Evolutionary conservation across 805 yeast species (phyloP).

Genomic region (Lipomyces sp.): DNA sequence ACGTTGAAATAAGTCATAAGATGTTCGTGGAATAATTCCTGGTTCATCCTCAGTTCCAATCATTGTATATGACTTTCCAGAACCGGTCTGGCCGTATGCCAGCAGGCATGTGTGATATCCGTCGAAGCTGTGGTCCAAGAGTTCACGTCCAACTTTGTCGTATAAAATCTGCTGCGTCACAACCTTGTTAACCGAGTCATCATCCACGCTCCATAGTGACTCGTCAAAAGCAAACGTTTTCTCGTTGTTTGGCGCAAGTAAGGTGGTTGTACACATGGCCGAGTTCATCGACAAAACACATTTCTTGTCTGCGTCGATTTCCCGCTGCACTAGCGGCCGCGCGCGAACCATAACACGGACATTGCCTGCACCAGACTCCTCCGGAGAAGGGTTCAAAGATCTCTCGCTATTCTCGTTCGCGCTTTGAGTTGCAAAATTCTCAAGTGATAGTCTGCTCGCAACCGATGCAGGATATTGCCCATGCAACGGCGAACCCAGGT

Average conservation of each 20-base stretch:
- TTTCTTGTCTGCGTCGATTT: constrained; percentile 10
- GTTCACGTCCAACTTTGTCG: constrained; percentile 47
- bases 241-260: constrained; percentile 20
- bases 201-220: constrained; percentile 48
- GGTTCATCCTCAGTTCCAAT: constrained; percentile 47
- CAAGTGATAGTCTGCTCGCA: no score
- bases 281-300: constrained; percentile 22
- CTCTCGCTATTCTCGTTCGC: no score
- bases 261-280: constrained; percentile 11
- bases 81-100: constrained; percentile 45
- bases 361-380: constrained; percentile 21
- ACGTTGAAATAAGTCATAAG: constrained; percentile 47
- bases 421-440: no score
- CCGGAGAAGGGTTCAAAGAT: no score
- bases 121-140: constrained; percentile 51
- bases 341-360: constrained; percentile 29
- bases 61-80: constrained; percentile 47
- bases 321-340: constrained; percentile 27
- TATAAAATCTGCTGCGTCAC: constrained; percentile 49
- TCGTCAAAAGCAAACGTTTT: constrained; percentile 47
- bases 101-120: constrained; percentile 61
- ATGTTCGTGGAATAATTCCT: constrained; percentile 60
- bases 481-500: no score
- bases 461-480: no score
- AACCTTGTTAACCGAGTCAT: constrained; percentile 35